These are phyloP conservation scores for Ascosphaera aggregata DNA, from an alignment of 2,329 filamentous ascomycete genomes.

Conservation along the genomic window DNA sequence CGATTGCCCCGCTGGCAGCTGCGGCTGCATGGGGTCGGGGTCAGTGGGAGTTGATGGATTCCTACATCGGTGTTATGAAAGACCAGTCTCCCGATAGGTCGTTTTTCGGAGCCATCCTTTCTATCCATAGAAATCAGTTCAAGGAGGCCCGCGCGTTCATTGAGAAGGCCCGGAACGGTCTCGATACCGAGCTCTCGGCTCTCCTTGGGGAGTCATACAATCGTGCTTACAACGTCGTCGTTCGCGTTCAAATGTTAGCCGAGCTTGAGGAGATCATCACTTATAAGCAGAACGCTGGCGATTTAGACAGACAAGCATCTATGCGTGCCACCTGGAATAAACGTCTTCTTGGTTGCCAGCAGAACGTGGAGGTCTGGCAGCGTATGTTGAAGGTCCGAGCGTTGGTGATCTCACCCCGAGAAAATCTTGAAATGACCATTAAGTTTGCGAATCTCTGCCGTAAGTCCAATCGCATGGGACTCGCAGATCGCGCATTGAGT, in stretches of 20 bases:
- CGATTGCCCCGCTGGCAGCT: conserved; percentile 81
- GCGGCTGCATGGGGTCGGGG: conserved; percentile 90
- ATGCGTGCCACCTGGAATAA: conserved; percentile 94
- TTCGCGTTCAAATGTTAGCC: conserved; percentile 95
- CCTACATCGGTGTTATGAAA: conserved; percentile 89
- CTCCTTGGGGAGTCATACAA: conserved; percentile 98
- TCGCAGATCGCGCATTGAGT: conserved; percentile 87
- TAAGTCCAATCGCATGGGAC: conserved; percentile 80
- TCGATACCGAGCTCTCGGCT: conserved; percentile 89
- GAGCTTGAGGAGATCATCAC: conserved; percentile 94
- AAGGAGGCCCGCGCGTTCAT: conserved; percentile 75
- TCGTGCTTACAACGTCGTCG: conserved; percentile 89
- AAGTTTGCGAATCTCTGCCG: conserved; percentile 97
- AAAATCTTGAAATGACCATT: conserved; percentile 99
- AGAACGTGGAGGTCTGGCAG: conserved; percentile 96
- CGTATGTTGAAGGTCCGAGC: conserved; percentile 89
- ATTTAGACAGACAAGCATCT: conserved; percentile 66
- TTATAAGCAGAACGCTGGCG: conserved; percentile 71
- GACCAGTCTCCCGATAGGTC: conserved; percentile 78
- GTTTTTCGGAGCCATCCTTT: conserved; percentile 91
- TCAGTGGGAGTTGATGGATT: conserved; percentile 98
- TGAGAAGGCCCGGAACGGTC: conserved; percentile 70
- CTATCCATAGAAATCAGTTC: conserved; percentile 89
- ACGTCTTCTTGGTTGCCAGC: conserved; percentile 78
- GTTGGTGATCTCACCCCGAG: conserved; percentile 69